Percentiles rank a stretch among this genome's conserved stretches.
Conservation (phyloP, 441 rosid species). For the Isatis lusitanica region DNA sequence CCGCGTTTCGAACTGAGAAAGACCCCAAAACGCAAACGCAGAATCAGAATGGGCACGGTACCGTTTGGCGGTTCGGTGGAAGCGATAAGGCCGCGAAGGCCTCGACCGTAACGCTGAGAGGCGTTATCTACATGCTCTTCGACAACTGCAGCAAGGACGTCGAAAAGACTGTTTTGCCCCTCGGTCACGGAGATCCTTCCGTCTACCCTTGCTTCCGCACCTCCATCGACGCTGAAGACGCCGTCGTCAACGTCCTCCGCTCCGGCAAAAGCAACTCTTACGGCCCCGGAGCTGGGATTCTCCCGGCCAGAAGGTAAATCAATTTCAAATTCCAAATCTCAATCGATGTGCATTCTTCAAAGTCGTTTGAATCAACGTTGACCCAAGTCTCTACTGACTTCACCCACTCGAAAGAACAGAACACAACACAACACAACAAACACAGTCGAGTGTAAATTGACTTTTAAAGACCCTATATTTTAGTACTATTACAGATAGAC, state of each 20-base stretch:
- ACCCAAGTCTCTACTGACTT: neutral
- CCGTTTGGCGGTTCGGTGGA: constrained; percentile 36
- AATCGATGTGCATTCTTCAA: neutral
- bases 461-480: neutral
- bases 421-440: neutral
- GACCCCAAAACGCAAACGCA: constrained; percentile 29
- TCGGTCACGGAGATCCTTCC: constrained; percentile 83
- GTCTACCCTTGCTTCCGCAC: constrained; percentile 61
- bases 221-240: constrained; percentile 52
- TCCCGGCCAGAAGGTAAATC: constrained; percentile 55
- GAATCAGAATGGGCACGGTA: constrained; percentile 24
- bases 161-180: constrained; percentile 40
- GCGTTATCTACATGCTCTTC: constrained; percentile 36
- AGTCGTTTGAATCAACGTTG: neutral
- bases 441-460: neutral
- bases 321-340: no score
- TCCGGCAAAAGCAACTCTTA: constrained; percentile 58
- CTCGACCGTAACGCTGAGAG: constrained; percentile 36
- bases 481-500: neutral
- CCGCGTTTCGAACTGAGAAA: constrained; percentile 34
- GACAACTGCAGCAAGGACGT: constrained; percentile 38
- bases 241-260: constrained; percentile 50
- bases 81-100: constrained; percentile 22
- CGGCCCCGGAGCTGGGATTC: constrained; percentile 44
- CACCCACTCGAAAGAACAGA: neutral